Conservation (phyloP, 768 basidiomycete genomes). For the Kwoniella sp. region DNA sequence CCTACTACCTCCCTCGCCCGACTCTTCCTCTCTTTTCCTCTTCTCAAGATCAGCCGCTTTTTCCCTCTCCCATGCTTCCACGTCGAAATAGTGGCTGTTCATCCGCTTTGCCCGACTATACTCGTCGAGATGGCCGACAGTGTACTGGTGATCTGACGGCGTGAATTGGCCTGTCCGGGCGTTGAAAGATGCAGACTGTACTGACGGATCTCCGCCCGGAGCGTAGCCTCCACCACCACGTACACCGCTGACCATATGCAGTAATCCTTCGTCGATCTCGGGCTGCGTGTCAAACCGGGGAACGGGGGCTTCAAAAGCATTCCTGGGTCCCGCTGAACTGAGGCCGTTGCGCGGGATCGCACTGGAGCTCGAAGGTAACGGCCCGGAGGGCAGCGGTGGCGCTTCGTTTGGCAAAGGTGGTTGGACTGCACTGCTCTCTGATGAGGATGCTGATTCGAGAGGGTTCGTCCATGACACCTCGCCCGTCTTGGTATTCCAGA, state of each 20-base stretch:
- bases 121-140: slow-evolving; percentile 50
- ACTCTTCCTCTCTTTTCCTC: slow-evolving; percentile 42
- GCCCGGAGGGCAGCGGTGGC: slow-evolving; percentile 20
- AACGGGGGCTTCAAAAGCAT: not conserved
- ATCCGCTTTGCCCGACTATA: slow-evolving; percentile 51
- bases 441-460: slow-evolving; percentile 31
- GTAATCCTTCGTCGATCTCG: slow-evolving; percentile 18
- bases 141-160: slow-evolving; percentile 40
- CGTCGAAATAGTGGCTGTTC: slow-evolving; percentile 53
- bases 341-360: not conserved
- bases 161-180: slow-evolving; percentile 54
- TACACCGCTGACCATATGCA: slow-evolving; percentile 12
- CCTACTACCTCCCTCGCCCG: slow-evolving; percentile 24
- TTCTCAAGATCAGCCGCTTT: slow-evolving; percentile 43
- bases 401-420: slow-evolving; percentile 18
- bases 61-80: slow-evolving; percentile 52
- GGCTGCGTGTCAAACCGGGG: not conserved
- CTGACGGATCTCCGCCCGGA: slow-evolving; percentile 16
- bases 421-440: not conserved
- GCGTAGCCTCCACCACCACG: slow-evolving; percentile 17
- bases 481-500: slow-evolving; percentile 53
- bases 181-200: slow-evolving; percentile 51
- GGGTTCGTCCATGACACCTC: slow-evolving; percentile 56
- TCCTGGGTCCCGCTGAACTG: not conserved
- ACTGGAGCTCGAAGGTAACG: slow-evolving; percentile 11